Base-by-base conservation (phyloP, 2,329 filamentous ascomycete genomes). In the Epichloe festucae region DNA sequence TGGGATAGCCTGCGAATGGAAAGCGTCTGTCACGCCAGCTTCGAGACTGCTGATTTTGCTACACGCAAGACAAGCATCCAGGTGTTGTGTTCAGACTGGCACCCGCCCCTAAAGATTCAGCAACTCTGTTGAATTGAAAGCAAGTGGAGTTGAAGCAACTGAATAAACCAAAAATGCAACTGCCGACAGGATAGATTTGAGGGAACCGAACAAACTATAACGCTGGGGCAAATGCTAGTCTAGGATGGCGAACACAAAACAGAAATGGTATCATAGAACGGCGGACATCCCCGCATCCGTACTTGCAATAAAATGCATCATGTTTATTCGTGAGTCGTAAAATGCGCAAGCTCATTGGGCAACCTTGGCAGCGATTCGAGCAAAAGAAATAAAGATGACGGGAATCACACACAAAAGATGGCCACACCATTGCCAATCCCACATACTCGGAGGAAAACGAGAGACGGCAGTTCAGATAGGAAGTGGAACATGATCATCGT, bases 231-330 rank as follows among this genome's bases (percentile, higher is more conserved):
- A 21, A 50, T 45, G 34, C 43, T 49, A 27, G 27, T 27, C 27
- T 27, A 55, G 57, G 52, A 59, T 42, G 47, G 49, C 52, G 41
- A 49, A 51, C 53, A 53, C 55, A 17, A 52, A 52, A 19, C 19
- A 38, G 27, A 46, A 46, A 41, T 51, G 43, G 31, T 44, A 41
- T 51, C 43, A 46, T 51, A 41, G 4, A 46, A 46, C 40, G 21
- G 27, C 43, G 7, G 36, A 41, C 21, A 35, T 19, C 36, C 21
- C 43, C n/a, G 43, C 43, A 23, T 34, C 49, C 43, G 19, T 19
- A 35, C n/a, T 38, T 41, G n/a, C 12, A 2, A 46, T 40, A 46
- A 10, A 45, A 35, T 39, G 41, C 48, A 31, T 50, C 19, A 34
- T 46, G 34, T 51, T 46, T 46, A 46, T 46, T 51, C 49, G 49